Conservation (phyloP, 2,329 filamentous ascomycete genomes). For the Neonectria faginata region DNA sequence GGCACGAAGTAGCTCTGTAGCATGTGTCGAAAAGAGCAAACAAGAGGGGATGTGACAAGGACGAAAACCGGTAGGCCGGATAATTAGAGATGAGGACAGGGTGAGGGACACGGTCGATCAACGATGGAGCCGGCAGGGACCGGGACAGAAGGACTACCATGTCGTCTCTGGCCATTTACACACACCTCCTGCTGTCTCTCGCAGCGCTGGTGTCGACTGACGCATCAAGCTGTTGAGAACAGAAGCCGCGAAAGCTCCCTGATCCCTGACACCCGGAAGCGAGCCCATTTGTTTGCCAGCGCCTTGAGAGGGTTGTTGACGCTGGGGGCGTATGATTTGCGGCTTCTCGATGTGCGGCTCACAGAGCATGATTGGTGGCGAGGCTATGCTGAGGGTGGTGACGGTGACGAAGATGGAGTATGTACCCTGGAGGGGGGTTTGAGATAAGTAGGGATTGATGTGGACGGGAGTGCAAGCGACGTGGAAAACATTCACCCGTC, state of each 20-base stretch:
- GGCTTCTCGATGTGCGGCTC: constrained; percentile 6
- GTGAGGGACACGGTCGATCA: constrained; percentile 35
- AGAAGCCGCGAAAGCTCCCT: constrained; percentile 19
- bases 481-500: constrained; percentile 7
- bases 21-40: constrained; percentile 17
- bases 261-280: constrained; percentile 32
- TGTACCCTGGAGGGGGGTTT: constrained; percentile 5
- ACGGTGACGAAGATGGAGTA: not conserved
- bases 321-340: constrained; percentile 16
- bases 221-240: constrained; percentile 22
- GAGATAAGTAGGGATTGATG: constrained; percentile 2
- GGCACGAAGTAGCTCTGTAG: constrained; percentile 11
- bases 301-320: constrained; percentile 19
- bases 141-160: constrained; percentile 35
- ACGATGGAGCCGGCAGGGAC: constrained; percentile 29
- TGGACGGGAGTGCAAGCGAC: constrained; percentile 8
- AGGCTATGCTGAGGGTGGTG: constrained; percentile 9
- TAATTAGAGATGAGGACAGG: constrained; percentile 40
- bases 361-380: constrained; percentile 6
- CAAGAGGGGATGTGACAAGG: constrained; percentile 16
- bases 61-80: constrained; percentile 35
- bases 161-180: constrained; percentile 20
- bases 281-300: constrained; percentile 37
- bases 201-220: constrained; percentile 9
- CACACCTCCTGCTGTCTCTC: constrained; percentile 15